A percentile compares a stretch with the other conserved stretches of the same genome.
Evolutionary conservation across 768 basidiomycete species (phyloP).

Genomic region (Clitopilus hobsonii): DNA sequence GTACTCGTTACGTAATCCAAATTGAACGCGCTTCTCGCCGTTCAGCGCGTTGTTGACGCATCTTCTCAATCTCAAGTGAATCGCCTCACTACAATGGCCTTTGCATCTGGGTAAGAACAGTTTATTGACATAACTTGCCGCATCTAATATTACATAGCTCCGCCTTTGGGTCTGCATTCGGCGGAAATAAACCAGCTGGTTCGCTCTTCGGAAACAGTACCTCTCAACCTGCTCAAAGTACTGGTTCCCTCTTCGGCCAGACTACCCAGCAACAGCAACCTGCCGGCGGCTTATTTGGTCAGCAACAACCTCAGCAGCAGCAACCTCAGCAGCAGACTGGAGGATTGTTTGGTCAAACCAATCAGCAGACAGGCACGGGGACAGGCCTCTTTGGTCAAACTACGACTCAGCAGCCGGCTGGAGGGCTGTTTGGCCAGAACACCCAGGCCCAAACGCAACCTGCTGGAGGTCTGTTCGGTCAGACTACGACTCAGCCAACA

Average conservation of each 20-base stretch:
- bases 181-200: not conserved
- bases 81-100: not conserved
- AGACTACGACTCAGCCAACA: not conserved
- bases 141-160: not conserved
- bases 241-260: slow-evolving; percentile 27
- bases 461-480: slow-evolving; percentile 1
- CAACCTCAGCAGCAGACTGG: slow-evolving; percentile 25
- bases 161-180: not conserved
- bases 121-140: not conserved
- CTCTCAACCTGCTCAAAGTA: not conserved
- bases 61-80: not conserved
- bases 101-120: not conserved
- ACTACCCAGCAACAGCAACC: slow-evolving; percentile 14
- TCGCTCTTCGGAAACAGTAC: slow-evolving; percentile 8
- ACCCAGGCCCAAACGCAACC: slow-evolving; percentile 20
- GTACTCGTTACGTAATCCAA: not conserved
- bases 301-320: slow-evolving; percentile 22
- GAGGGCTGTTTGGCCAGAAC: slow-evolving; percentile 6
- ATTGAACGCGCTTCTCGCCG: not conserved
- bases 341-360: slow-evolving; percentile 17
- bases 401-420: slow-evolving; percentile 1
- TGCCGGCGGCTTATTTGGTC: slow-evolving; percentile 27
- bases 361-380: slow-evolving; percentile 16
- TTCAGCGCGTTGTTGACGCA: too few species aligned
- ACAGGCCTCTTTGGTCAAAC: slow-evolving; percentile 20